Conservation (phyloP, 768 basidiomycete species). For the Suillus paluster region DNA sequence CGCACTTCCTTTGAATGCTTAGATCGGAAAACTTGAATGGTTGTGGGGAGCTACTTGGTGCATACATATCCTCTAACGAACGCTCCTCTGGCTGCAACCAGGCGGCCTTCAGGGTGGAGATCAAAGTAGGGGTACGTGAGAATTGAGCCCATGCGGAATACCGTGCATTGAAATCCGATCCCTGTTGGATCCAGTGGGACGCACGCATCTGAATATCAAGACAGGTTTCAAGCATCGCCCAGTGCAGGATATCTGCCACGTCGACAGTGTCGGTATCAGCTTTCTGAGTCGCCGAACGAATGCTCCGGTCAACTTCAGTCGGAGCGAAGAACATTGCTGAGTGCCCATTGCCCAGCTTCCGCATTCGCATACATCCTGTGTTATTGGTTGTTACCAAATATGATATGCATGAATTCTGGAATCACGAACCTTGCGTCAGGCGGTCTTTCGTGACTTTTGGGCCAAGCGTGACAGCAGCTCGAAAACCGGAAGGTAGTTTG, state of each 20-base stretch:
- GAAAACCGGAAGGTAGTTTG: slow-evolving; percentile 36
- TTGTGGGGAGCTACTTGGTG: not conserved
- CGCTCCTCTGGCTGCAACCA: slow-evolving; percentile 50
- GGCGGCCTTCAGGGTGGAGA: slow-evolving; percentile 9
- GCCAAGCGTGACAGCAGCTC: slow-evolving; percentile 43
- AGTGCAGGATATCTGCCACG: slow-evolving; percentile 43
- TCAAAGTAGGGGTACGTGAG: not conserved
- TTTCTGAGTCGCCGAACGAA: slow-evolving; percentile 34
- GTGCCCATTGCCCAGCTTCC: slow-evolving; percentile 50
- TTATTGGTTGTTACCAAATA: not conserved
- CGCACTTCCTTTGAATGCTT: slow-evolving; percentile 20
- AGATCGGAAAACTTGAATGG: not conserved
- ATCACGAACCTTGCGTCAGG: slow-evolving; percentile 36
- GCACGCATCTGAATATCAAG: slow-evolving; percentile 41
- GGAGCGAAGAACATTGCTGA: slow-evolving; percentile 54
- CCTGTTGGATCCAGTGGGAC: slow-evolving; percentile 49
- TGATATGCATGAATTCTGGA: not conserved
- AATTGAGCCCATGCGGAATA: slow-evolving; percentile 22
- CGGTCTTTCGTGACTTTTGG: slow-evolving; percentile 44
- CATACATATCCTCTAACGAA: slow-evolving; percentile 42
- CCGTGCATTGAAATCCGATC: slow-evolving; percentile 22
- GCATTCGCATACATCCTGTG: slow-evolving; percentile 58
- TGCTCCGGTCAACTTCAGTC: slow-evolving; percentile 41
- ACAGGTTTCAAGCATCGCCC: slow-evolving; percentile 52
- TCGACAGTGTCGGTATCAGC: not conserved